Evolutionary conservation across 495 filamentous ascomycete genomes (phyloP), one percentile per base, ranked within the genome.

Genomic region (Xylaria acuta): DNA sequence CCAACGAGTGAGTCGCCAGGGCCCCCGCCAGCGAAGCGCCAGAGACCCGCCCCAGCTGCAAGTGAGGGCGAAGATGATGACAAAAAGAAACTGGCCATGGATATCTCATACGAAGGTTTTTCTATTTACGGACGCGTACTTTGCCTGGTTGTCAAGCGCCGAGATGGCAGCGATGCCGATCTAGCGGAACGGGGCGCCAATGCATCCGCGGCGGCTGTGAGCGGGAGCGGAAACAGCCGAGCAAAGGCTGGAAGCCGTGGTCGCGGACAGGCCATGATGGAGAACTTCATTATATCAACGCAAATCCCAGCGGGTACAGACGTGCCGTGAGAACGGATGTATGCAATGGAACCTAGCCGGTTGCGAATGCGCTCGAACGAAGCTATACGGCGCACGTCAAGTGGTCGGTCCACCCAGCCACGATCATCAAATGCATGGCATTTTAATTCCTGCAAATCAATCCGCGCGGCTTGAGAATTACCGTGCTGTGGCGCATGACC

Each of bases 21-120:
- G 51, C 76, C 78, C 22, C 85, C 84, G 59, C 82, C 80, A 41
- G 53, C 77, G 9, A 90, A 90, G 74, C 85, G 88, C 47, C 83
- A 78, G 69, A 88, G 78, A 75, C 82, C 79, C 14, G 79, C 78
- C 20, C 75, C 70, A 25, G 78, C 77, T 56, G 76, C 67, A 30
- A 84, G 81, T 27, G 81, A 76, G n/a, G 85, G 82, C 18, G 79
- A 77, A 18, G 70, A 70, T 7, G 93, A 97, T 67, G 93, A 97
- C 76, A 93, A 94, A 81, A 98, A 98, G 85, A 97, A 97, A 81
- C 80, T 97, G 73, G 87, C 86, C 3, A 86, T 97, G 80, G 88
- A 89, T 67, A 97, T 94, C 34, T 90, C 91, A 30, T 98, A 98
- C 80, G 94, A 98, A 75, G 95, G 96, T 41, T 99, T 97, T 81